Evolutionary conservation across 2,329 filamentous ascomycete species (phyloP).

Genomic region (Onygenales sp.): DNA sequence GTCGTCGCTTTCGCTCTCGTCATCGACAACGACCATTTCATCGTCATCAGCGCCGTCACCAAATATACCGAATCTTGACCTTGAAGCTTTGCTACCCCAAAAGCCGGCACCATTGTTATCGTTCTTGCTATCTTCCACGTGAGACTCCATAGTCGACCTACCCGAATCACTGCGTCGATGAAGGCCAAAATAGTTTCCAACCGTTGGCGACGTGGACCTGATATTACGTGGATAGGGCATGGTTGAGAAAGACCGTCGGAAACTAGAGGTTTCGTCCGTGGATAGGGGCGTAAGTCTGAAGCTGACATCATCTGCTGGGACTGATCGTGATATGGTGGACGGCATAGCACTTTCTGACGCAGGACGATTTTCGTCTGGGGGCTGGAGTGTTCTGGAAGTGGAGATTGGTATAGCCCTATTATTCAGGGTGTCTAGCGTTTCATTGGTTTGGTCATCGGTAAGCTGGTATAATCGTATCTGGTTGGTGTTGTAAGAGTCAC

Average conservation of each 20-base stretch:
- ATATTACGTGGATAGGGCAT: constrained; percentile 26
- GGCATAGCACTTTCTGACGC: constrained; percentile 14
- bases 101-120: constrained; percentile 42
- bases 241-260: constrained; percentile 22
- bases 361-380: constrained; percentile 17
- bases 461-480: constrained; percentile 30
- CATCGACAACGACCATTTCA: constrained; percentile 18
- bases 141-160: constrained; percentile 9
- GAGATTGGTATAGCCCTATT: constrained; percentile 6
- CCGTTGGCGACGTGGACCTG: constrained; percentile 31
- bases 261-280: constrained; percentile 13
- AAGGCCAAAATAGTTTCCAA: constrained; percentile 38
- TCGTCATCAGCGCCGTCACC: constrained; percentile 18
- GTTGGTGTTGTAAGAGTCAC: constrained; percentile 39
- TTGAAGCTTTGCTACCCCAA: constrained; percentile 42
- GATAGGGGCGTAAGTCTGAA: constrained; percentile 14
- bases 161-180: constrained; percentile 24
- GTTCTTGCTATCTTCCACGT: constrained; percentile 10
- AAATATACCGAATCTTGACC: constrained; percentile 27
- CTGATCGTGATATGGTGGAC: constrained; percentile 20
- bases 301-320: constrained; percentile 12
- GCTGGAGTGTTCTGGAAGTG: constrained; percentile 20
- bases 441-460: constrained; percentile 15
- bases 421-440: constrained; percentile 4
- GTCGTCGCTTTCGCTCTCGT: constrained; percentile 28